Conservation (phyloP, 73 alveolate genomes). For the Uronychia binucleata region DNA sequence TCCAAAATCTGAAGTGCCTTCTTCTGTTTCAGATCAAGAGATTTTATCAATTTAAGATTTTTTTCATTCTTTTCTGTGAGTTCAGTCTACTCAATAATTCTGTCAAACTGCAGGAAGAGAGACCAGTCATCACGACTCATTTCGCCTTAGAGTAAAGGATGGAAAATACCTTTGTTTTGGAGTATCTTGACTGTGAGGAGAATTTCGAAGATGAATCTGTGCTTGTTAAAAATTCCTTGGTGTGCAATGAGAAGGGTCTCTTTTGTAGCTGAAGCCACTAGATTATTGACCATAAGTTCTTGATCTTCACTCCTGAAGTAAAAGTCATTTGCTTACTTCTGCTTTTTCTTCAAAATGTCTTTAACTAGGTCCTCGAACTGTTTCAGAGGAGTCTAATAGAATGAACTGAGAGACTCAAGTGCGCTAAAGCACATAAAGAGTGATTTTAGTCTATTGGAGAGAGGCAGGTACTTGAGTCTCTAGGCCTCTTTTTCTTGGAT, state of each 20-base stretch:
- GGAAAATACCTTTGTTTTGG: conserved; percentile 19
- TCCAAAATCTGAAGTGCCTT: conserved; percentile 48
- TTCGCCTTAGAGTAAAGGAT: conserved; percentile 10
- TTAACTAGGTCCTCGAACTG: conserved; percentile 82
- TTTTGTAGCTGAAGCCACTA: conserved; percentile 80
- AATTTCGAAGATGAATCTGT: conserved; percentile 88
- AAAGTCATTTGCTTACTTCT: conserved; percentile 56
- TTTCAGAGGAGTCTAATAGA: conserved; percentile 65
- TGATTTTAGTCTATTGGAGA: not conserved
- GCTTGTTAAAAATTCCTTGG: conserved; percentile 94
- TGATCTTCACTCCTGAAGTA: conserved; percentile 29
- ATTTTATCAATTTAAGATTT: conserved; percentile 82
- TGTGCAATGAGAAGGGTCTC: conserved; percentile 87
- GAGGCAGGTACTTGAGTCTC: not conserved
- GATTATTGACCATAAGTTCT: conserved; percentile 63
- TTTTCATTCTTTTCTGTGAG: conserved; percentile 74
- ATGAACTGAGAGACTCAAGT: not conserved
- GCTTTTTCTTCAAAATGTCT: conserved; percentile 73
- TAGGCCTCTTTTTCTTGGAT: conserved; percentile 70
- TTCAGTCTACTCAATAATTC: conserved; percentile 72
- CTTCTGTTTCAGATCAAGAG: conserved; percentile 63
- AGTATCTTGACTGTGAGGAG: conserved; percentile 83
- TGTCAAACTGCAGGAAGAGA: conserved; percentile 88
- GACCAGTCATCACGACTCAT: conserved; percentile 85
- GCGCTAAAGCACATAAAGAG: not conserved